Base-by-base conservation (phyloP, 768 basidiomycete species). In the Mycena indigotica region DNA sequence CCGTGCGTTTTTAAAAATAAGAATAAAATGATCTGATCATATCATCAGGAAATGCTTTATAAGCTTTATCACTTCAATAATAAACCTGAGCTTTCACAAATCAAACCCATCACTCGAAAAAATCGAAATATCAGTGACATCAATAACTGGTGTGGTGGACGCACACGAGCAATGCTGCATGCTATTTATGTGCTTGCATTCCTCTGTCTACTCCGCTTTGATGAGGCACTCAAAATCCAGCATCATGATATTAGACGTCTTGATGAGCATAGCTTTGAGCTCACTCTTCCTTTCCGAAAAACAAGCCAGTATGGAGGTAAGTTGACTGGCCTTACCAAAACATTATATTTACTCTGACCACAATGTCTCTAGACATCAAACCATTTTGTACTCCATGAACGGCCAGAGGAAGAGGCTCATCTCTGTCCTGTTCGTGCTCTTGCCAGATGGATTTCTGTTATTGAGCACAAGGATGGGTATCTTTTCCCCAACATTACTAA, bases 401-500 rank as follows among this genome's bases (percentile, higher is more conserved):
- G 75, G 0, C 66, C 66, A 1, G 46, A 63, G 1, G 52, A 65
- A 3, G 63, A 73, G 25, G 67, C 68, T 1, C 69, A 75, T 56
- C 48, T 76, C 3, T 77, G 76, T 49, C 68, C 72, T 15, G 70
- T 75, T 5, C 62, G 66, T n/a, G 75, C 73, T 4, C 30, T 75
- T 16, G 63, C 66, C 12, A 64, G 66, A 1, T 76, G 75, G 73
- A 49, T 75, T 5, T 5, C 35, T 0, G 59, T 49, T 8, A 63
- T 65, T 2, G 32, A 54, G 13, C 65, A 30, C 72, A n/a, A 63
- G n/a, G 0, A 25, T 55, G 4, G 75, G 75, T 75, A 69, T 61
- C 16, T 77, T 2, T 78, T 78, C 49, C 66, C 69, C 5, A 62
- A 56, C 8, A 68, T 74, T n/a, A 67, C 50, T 5, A 60, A 65